A percentile compares a stretch with the other conserved stretches of the same genome.
phyloP scores from a whole-genome alignment of 208 protist species.

The Novymonas esmeraldas region DNA sequence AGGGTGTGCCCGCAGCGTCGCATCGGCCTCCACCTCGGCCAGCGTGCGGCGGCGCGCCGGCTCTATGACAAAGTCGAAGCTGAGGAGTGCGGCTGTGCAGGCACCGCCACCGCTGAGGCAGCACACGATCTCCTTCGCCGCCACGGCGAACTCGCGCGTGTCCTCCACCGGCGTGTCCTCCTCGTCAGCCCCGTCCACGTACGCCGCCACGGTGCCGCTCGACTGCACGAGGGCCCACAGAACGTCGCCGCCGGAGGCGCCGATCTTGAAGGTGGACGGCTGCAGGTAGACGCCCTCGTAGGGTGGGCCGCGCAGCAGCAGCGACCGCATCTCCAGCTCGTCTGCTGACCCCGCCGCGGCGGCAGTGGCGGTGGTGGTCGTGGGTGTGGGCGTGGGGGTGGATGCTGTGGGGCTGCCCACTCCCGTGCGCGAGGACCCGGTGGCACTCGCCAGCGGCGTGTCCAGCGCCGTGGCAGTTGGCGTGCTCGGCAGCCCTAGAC shows the following conservation, averaged over 20 bases:
- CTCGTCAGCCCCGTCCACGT: slow-evolving; percentile 1
- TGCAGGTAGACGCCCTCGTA: slow-evolving; percentile 17
- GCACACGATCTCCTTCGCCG: slow-evolving; percentile 5
- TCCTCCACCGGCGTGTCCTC: too few relatives aligned
- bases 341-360: neutral
- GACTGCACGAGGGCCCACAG: slow-evolving; percentile 14
- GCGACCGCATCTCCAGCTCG: neutral
- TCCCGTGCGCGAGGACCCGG: too few relatives aligned
- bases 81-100: slow-evolving; percentile 13
- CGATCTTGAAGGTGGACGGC: slow-evolving; percentile 14
- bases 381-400: too few relatives aligned
- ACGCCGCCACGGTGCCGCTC: slow-evolving; percentile 12
- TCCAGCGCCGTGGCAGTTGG: too few relatives aligned
- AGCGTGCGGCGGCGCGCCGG: slow-evolving; percentile 4
- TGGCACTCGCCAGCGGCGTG: too few relatives aligned
- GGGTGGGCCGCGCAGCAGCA: slow-evolving; percentile 3
- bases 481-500: too few relatives aligned
- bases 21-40: neutral
- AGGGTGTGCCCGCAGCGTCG: neutral
- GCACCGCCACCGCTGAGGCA: slow-evolving; percentile 10
- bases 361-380: neutral
- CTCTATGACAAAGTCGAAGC: slow-evolving; percentile 13
- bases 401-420: too few relatives aligned
- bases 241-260: slow-evolving; percentile 12
- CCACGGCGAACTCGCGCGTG: too few relatives aligned